Conservation (phyloP, 2,329 filamentous ascomycete genomes). For the Penicillium hesseltinei region DNA sequence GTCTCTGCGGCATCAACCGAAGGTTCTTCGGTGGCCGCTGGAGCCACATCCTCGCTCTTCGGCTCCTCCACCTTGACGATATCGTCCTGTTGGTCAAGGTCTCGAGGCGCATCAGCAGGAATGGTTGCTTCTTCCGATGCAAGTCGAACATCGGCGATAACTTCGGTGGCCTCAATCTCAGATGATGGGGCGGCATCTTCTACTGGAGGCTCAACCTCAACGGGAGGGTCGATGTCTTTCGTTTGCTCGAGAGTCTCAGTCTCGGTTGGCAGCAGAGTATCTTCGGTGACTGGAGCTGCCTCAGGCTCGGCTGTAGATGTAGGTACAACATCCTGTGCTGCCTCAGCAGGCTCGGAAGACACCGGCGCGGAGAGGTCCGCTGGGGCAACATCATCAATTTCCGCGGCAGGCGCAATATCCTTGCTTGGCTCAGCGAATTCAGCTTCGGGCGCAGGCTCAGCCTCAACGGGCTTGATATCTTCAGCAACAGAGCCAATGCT, state of each 20-base stretch:
- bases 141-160: neutral
- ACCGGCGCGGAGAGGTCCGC: neutral
- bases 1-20: neutral
- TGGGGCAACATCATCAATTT: conserved; percentile 1
- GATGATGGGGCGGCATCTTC: neutral
- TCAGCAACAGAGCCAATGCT: neutral
- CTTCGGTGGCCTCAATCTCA: neutral
- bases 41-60: neutral
- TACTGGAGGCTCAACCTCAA: neutral
- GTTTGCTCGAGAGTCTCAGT: neutral
- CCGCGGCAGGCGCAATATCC: neutral
- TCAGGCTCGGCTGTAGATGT: neutral
- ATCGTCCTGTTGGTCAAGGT: neutral
- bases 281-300: neutral
- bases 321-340: neutral
- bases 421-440: neutral
- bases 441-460: neutral
- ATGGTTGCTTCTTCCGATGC: neutral
- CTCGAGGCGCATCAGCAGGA: neutral
- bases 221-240: neutral
- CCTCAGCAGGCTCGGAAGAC: neutral
- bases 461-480: conserved; percentile 4
- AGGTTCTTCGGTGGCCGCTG: neutral
- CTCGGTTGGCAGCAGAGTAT: neutral
- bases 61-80: neutral